phyloP scores from a whole-genome alignment of 257 asterid species.

The Salvia hispanica region DNA sequence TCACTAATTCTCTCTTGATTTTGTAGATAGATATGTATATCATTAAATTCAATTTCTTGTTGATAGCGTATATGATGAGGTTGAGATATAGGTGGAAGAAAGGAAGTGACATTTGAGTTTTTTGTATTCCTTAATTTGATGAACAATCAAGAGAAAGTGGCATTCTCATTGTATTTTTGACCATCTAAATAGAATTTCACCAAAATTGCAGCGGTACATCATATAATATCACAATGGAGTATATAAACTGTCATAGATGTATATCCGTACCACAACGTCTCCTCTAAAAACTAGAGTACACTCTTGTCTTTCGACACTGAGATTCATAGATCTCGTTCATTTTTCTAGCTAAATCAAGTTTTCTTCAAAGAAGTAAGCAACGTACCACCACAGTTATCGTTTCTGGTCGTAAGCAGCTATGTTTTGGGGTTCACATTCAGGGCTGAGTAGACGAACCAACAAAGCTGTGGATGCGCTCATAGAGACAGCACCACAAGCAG shows the following conservation, averaged over 20 bases:
- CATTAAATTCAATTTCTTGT: not conserved
- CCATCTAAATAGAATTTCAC: too few species aligned
- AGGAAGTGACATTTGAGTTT: too few species aligned
- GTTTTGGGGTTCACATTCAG: conserved; percentile 92
- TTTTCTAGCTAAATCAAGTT: not conserved
- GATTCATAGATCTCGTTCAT: not conserved
- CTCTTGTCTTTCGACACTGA: not conserved
- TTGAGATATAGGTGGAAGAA: not conserved
- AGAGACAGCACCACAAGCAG: conserved; percentile 71
- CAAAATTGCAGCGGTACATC: too few species aligned
- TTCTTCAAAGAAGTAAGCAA: conserved; percentile 16
- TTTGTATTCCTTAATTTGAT: too few species aligned
- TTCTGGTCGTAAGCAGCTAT: conserved; percentile 75
- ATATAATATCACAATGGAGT: too few species aligned
- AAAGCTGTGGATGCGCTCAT: conserved; percentile 66
- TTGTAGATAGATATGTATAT: not conserved
- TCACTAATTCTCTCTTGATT: not conserved
- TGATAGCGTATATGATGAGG: not conserved
- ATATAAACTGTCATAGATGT: too few species aligned
- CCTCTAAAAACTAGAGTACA: too few species aligned
- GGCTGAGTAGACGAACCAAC: conserved; percentile 71
- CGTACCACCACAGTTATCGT: conserved; percentile 26
- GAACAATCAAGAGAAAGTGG: too few species aligned
- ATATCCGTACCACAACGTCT: too few species aligned
- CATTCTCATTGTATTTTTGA: too few species aligned